These are phyloP conservation scores for Russula emetica DNA, from an alignment of 768 basidiomycete species.

Conservation along the genomic window DNA sequence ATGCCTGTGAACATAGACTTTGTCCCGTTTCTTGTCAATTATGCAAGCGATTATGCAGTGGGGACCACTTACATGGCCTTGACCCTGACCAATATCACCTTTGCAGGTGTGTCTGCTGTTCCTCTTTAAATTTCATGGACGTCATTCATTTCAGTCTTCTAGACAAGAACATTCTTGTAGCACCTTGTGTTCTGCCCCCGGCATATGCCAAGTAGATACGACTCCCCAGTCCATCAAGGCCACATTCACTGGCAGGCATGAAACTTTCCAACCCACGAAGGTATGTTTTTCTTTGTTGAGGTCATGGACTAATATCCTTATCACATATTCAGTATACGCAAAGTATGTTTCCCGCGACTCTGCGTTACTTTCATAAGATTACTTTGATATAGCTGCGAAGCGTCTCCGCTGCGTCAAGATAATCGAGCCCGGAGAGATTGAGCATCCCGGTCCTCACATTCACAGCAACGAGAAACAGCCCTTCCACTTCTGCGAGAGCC, in stretches of 20 bases:
- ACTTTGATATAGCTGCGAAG: constrained; percentile 41
- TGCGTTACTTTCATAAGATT: not conserved
- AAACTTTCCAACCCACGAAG: constrained; percentile 64
- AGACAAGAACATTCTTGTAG: constrained; percentile 54
- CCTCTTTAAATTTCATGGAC: not conserved
- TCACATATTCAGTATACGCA: constrained; percentile 45
- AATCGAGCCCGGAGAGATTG: constrained; percentile 42
- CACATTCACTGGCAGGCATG: constrained; percentile 55
- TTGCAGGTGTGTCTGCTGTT: constrained; percentile 46
- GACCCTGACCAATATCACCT: constrained; percentile 43
- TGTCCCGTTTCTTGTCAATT: constrained; percentile 55
- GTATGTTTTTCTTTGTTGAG: constrained; percentile 32
- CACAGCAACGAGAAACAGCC: constrained; percentile 44
- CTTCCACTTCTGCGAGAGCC: constrained; percentile 53
- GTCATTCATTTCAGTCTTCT: not conserved
- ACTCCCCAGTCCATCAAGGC: constrained; percentile 58
- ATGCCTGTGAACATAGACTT: constrained; percentile 48
- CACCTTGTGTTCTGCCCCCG: constrained; percentile 41
- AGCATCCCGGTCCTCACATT: constrained; percentile 47
- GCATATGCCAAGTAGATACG: constrained; percentile 57
- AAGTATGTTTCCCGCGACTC: constrained; percentile 35
- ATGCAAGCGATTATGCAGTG: constrained; percentile 51
- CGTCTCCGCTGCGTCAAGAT: constrained; percentile 47
- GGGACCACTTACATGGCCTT: constrained; percentile 51
- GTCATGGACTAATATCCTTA: not conserved